These are phyloP conservation scores for Sordaria brevicollis DNA, from an alignment of 495 filamentous ascomycete genomes.

Conservation along the genomic window DNA sequence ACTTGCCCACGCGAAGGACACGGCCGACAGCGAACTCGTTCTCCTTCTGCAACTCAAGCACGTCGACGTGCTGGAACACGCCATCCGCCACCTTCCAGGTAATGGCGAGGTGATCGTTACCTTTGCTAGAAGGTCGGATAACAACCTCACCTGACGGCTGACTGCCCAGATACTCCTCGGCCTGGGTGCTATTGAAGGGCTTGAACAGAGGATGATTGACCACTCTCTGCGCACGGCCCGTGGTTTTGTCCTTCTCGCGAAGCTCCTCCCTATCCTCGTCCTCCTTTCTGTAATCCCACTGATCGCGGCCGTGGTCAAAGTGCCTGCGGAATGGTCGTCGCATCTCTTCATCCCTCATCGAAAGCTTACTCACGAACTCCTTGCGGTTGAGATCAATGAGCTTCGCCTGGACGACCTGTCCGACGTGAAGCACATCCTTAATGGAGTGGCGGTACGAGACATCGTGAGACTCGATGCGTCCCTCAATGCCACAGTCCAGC, in stretches of 20 bases:
- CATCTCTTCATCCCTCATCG: slow-evolving; percentile 69
- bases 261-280: slow-evolving; percentile 64
- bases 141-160: slow-evolving; percentile 81
- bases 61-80: slow-evolving; percentile 94
- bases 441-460: slow-evolving; percentile 52
- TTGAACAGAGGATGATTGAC: slow-evolving; percentile 95
- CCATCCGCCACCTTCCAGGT: slow-evolving; percentile 98
- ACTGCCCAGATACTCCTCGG: slow-evolving; percentile 83
- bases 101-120: slow-evolving; percentile 85
- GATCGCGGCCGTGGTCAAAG: slow-evolving; percentile 57
- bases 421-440: slow-evolving; percentile 50
- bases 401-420: slow-evolving; percentile 83
- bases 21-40: slow-evolving; percentile 89
- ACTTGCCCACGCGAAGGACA: slow-evolving; percentile 71
- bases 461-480: slow-evolving; percentile 64
- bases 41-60: slow-evolving; percentile 91
- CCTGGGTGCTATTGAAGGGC: slow-evolving; percentile 85
- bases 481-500: slow-evolving; percentile 89
- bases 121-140: slow-evolving; percentile 88
- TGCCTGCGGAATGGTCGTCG: slow-evolving; percentile 55
- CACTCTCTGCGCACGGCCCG: slow-evolving; percentile 77
- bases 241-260: slow-evolving; percentile 69
- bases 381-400: slow-evolving; percentile 76
- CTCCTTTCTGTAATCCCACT: slow-evolving; percentile 83
- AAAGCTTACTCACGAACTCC: slow-evolving; percentile 68